These are phyloP conservation scores for Diaporthe vaccinii DNA, from an alignment of 2,329 filamentous ascomycete species.

Conservation along the genomic window DNA sequence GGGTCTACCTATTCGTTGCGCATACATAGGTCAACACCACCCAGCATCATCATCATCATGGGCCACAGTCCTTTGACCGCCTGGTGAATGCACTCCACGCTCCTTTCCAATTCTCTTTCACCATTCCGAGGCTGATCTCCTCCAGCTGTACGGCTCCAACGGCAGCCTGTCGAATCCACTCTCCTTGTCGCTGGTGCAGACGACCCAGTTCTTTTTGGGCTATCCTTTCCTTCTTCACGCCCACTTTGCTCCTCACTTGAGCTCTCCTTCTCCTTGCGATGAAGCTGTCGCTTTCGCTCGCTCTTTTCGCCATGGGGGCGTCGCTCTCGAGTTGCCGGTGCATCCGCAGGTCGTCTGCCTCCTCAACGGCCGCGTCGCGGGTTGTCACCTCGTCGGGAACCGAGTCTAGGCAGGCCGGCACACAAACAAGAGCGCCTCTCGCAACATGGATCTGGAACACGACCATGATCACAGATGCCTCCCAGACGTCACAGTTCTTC, in stretches of 20 bases:
- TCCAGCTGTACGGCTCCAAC: neutral
- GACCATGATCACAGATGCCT: constrained; percentile 26
- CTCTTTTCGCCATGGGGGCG: constrained; percentile 13
- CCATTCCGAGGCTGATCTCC: neutral
- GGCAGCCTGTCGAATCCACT: neutral
- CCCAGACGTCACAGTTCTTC: constrained; percentile 22
- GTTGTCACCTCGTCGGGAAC: neutral
- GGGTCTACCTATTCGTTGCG: neutral
- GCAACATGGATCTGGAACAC: constrained; percentile 34
- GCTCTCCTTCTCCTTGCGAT: neutral
- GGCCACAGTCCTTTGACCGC: neutral
- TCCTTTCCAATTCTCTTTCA: neutral
- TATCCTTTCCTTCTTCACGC: neutral
- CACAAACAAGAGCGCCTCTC: constrained; percentile 18
- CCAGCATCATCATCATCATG: neutral
- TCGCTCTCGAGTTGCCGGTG: neutral
- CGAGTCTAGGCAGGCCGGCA: neutral
- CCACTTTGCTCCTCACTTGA: neutral
- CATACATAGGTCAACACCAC: neutral
- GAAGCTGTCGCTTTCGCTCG: constrained; percentile 12
- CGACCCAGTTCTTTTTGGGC: neutral
- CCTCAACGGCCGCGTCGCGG: neutral
- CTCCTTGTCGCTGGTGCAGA: constrained; percentile 13
- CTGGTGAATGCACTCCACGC: neutral
- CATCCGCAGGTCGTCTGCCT: neutral